Evolutionary conservation across 495 filamentous ascomycete species (phyloP).

Genomic region (Penicillium antarcticum): DNA sequence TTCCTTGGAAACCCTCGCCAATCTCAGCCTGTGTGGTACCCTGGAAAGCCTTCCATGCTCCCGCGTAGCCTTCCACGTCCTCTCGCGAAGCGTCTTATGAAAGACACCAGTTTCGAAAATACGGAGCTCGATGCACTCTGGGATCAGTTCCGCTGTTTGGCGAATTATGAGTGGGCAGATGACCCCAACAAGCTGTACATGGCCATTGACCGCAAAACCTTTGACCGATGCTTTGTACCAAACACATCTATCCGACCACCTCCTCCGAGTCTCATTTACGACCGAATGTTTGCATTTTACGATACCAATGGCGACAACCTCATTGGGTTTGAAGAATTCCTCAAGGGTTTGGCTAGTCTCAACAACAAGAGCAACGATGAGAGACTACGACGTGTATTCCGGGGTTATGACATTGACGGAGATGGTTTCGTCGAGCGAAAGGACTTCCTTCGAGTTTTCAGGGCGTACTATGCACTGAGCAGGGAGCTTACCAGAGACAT

Average conservation of each 20-base stretch:
- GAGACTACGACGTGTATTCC: constrained; percentile 71
- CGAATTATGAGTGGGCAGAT: constrained; percentile 77
- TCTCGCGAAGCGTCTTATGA: constrained; percentile 61
- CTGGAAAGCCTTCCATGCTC: constrained; percentile 74
- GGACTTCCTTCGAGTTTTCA: constrained; percentile 89
- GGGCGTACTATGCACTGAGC: constrained; percentile 82
- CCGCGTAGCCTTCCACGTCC: constrained; percentile 60
- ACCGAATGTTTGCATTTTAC: constrained; percentile 95
- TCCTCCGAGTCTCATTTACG: constrained; percentile 84
- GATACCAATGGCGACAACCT: constrained; percentile 83
- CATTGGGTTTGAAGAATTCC: constrained; percentile 92
- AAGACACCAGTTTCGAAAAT: constrained; percentile 73
- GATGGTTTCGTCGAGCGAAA: constrained; percentile 85
- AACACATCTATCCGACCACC: constrained; percentile 71
- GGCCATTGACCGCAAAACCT: constrained; percentile 87
- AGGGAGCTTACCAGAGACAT: constrained; percentile 83
- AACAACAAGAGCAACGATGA: constrained; percentile 66
- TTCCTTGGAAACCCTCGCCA: constrained; percentile 63
- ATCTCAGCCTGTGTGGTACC: constrained; percentile 81
- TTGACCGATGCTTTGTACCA: constrained; percentile 85
- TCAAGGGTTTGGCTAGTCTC: constrained; percentile 77
- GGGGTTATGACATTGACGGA: constrained; percentile 85
- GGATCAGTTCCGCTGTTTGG: constrained; percentile 94
- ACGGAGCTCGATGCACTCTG: constrained; percentile 87
- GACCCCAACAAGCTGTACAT: constrained; percentile 74